A percentile compares a stretch with the other conserved stretches of the same genome.
phyloP scores from a whole-genome alignment of 768 basidiomycete species.

The Amanita pallidorosea region DNA sequence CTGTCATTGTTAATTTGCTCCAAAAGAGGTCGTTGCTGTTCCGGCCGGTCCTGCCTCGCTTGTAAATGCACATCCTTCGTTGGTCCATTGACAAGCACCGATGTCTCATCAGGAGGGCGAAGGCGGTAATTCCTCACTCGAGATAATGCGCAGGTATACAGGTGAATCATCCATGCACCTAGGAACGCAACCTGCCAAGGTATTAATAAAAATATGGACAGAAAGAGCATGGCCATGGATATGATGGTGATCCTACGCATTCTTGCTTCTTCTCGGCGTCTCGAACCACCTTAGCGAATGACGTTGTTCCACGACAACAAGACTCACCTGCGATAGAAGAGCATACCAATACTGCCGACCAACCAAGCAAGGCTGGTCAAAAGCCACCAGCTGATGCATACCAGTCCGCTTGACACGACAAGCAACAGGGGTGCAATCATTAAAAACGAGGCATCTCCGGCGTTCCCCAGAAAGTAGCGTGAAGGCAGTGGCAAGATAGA shows the following conservation, averaged over 20 bases:
- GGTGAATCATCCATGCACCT: constrained; percentile 72
- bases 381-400: constrained; percentile 48
- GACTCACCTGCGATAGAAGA: constrained; percentile 26
- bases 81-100: background rate
- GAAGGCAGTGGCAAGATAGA: constrained; percentile 49
- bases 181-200: constrained; percentile 92
- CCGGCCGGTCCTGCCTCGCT: background rate
- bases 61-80: background rate
- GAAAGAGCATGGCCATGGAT: constrained; percentile 50
- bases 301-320: background rate
- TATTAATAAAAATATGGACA: constrained; percentile 63
- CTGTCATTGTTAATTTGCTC: constrained; percentile 24
- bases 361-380: constrained; percentile 39
- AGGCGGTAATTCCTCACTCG: constrained; percentile 12
- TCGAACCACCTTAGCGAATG: constrained; percentile 6
- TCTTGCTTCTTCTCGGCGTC: constrained; percentile 24
- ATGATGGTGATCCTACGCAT: constrained; percentile 38
- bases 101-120: constrained; percentile 5
- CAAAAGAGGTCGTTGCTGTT: constrained; percentile 3
- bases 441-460: constrained; percentile 35
- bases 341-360: constrained; percentile 20
- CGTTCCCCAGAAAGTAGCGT: constrained; percentile 49
- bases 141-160: constrained; percentile 49
- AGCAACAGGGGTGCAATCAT: constrained; percentile 47
- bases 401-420: constrained; percentile 53